Conservation (phyloP, 441 rosid species). For the Sinapis alba region DNA sequence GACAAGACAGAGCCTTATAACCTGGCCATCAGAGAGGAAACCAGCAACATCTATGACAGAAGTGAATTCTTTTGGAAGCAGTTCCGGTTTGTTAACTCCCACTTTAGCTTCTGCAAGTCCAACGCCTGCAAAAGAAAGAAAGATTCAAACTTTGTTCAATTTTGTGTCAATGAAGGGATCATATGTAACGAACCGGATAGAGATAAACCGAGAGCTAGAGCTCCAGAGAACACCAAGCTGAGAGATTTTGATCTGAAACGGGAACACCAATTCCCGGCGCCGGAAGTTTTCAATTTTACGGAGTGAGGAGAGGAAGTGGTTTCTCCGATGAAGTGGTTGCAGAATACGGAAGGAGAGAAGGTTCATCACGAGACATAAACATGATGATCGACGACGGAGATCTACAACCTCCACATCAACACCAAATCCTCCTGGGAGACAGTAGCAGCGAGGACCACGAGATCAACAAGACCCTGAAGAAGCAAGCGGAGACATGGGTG, state of each 20-base stretch:
- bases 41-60: slow-evolving; percentile 92
- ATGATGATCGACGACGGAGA: not conserved
- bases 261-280: slow-evolving; percentile 41
- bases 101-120: slow-evolving; percentile 72
- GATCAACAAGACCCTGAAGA: slow-evolving; percentile 58
- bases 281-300: slow-evolving; percentile 24
- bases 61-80: slow-evolving; percentile 84
- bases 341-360: slow-evolving; percentile 26
- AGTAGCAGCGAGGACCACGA: not conserved
- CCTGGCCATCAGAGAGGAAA: slow-evolving; percentile 95
- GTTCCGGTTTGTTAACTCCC: slow-evolving; percentile 92
- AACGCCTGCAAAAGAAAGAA: slow-evolving; percentile 47
- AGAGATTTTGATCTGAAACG: slow-evolving; percentile 56
- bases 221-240: slow-evolving; percentile 61
- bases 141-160: not conserved
- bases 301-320: slow-evolving; percentile 29
- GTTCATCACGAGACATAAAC: not conserved
- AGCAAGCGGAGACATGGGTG: slow-evolving; percentile 90
- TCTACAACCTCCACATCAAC: not conserved
- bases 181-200: slow-evolving; percentile 46
- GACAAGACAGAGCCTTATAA: slow-evolving; percentile 16
- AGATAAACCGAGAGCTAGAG: slow-evolving; percentile 67
- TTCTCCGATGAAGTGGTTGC: slow-evolving; percentile 20
- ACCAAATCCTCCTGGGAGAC: not conserved
- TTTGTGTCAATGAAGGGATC: too few relatives aligned